Conservation (phyloP, 805 yeast species). For the Ogataea minuta region DNA sequence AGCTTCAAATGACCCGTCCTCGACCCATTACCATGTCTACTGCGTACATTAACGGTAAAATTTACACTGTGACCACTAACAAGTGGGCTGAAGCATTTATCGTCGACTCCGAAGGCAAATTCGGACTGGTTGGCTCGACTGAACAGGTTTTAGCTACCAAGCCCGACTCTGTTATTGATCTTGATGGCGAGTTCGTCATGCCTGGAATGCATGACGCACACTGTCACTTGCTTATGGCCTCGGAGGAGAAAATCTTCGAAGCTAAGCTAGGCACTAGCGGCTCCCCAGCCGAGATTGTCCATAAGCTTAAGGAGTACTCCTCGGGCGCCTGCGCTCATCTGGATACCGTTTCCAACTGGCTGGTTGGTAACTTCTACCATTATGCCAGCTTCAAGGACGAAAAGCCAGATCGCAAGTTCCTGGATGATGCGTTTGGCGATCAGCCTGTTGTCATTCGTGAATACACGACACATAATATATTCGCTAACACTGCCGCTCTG, state of each 20-base stretch:
- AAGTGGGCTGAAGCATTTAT: constrained; percentile 26
- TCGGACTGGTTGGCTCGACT: constrained; percentile 23
- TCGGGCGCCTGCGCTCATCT: constrained; percentile 22
- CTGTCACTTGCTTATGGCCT: constrained; percentile 28
- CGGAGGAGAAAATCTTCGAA: constrained; percentile 26
- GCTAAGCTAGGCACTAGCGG: constrained; percentile 24
- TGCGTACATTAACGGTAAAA: constrained; percentile 26
- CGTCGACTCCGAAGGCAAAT: constrained; percentile 24
- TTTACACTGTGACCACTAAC: constrained; percentile 19
- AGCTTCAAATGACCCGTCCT: too few relatives aligned
- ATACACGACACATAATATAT: constrained; percentile 29
- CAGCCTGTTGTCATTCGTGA: constrained; percentile 30
- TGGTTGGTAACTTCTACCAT: constrained; percentile 30
- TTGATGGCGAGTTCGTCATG: constrained; percentile 28
- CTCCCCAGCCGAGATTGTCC: constrained; percentile 25
- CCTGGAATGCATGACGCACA: constrained; percentile 33
- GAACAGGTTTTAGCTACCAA: constrained; percentile 15
- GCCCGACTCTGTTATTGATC: constrained; percentile 21
- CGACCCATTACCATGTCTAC: constrained; percentile 17
- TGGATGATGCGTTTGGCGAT: constrained; percentile 31
- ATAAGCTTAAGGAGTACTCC: constrained; percentile 23
- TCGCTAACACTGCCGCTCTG: constrained; percentile 30
- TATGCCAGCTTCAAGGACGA: constrained; percentile 26
- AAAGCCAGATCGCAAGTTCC: constrained; percentile 28
- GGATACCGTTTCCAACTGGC: constrained; percentile 26